A percentile compares a stretch with the other conserved stretches of the same genome.
Conservation (phyloP, 2,329 filamentous ascomycete genomes). For the Talaromyces sp. region DNA sequence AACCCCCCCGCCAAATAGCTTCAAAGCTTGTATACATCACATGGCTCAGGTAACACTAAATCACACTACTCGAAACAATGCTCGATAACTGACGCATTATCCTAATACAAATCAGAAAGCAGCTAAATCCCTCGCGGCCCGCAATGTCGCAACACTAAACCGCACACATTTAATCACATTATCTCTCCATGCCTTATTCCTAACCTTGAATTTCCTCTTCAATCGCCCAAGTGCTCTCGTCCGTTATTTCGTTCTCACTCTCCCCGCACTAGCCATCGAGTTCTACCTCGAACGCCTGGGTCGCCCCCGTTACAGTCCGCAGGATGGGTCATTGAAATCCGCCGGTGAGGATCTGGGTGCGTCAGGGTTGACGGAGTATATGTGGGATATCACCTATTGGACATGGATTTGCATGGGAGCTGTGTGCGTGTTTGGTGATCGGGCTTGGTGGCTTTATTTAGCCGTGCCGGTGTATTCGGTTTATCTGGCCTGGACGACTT, state of each 20-base stretch:
- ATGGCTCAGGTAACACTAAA: slow-evolving; percentile 21
- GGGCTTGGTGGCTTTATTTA: slow-evolving; percentile 63
- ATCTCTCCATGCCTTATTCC: slow-evolving; percentile 66
- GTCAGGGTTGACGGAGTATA: slow-evolving; percentile 87
- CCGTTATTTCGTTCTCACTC: slow-evolving; percentile 66
- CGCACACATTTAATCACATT: slow-evolving; percentile 75
- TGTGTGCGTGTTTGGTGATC: slow-evolving; percentile 76
- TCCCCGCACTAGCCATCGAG: slow-evolving; percentile 72
- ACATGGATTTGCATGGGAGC: slow-evolving; percentile 73
- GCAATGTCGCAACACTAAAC: slow-evolving; percentile 71
- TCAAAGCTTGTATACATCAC: neutral
- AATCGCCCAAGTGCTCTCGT: slow-evolving; percentile 58
- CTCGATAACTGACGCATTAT: slow-evolving; percentile 8
- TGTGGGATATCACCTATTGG: slow-evolving; percentile 96
- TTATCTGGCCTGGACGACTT: slow-evolving; percentile 43
- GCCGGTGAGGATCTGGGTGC: slow-evolving; percentile 85
- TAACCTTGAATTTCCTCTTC: slow-evolving; percentile 62
- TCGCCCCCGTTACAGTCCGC: slow-evolving; percentile 66
- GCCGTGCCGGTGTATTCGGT: slow-evolving; percentile 46
- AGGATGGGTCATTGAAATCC: slow-evolving; percentile 62
- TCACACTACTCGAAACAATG: neutral
- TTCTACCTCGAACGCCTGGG: slow-evolving; percentile 80
- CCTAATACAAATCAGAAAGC: slow-evolving; percentile 40
- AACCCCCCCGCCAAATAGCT: neutral
- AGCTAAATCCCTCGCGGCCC: slow-evolving; percentile 61